phyloP scores from a whole-genome alignment of 2,329 filamentous ascomycete species.

The Aspergillus oerlinghausenensis region DNA sequence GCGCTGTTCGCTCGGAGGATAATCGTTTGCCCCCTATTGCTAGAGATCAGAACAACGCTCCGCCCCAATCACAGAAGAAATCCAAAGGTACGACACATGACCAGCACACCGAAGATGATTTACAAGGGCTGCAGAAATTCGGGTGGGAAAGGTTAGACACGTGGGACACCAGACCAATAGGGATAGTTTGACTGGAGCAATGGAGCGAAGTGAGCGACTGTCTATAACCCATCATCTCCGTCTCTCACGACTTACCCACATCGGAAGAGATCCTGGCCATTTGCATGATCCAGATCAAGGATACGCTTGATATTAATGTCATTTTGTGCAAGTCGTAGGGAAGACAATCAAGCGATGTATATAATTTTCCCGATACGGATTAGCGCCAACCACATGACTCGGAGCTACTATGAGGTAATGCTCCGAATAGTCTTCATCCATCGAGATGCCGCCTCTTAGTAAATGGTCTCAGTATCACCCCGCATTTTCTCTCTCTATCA shows the following conservation, averaged over 20 bases:
- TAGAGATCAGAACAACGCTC: not conserved
- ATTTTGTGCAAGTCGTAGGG: not conserved
- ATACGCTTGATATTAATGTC: not conserved
- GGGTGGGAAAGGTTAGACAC: constrained; percentile 28
- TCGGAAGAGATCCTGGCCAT: not conserved
- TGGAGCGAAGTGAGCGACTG: not conserved
- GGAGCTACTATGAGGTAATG: not conserved
- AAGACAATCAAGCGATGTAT: not conserved
- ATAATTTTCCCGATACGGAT: not conserved
- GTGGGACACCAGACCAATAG: constrained; percentile 32
- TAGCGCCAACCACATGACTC: not conserved
- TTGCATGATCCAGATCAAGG: not conserved
- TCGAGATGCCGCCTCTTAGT: not conserved
- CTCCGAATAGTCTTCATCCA: not conserved
- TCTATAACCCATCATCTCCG: not conserved
- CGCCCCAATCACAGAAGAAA: not conserved
- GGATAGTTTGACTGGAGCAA: constrained; percentile 19
- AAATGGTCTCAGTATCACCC: constrained; percentile 1
- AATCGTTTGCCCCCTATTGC: not conserved
- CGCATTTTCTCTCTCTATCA: not conserved
- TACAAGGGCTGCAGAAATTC: constrained; percentile 19
- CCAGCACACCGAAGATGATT: constrained; percentile 9
- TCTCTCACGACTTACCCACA: not conserved
- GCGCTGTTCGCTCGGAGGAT: constrained; percentile 13
- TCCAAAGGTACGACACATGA: not conserved